Evolutionary conservation across 2,329 filamentous ascomycete genomes (phyloP).

Genomic region (Parasarocladium wereldwijsianum): DNA sequence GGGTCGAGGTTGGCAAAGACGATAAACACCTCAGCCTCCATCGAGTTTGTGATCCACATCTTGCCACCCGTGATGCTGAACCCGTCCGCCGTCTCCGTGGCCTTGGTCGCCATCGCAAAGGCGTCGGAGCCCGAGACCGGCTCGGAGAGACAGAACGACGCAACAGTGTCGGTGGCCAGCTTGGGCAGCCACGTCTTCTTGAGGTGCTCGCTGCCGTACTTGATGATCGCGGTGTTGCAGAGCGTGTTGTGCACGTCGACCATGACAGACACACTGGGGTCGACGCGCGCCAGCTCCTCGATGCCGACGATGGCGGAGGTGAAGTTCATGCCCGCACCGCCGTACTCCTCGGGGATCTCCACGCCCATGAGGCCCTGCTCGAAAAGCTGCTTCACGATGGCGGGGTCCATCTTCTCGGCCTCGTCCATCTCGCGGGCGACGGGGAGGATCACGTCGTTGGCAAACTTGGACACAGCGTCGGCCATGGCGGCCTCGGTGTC

Average conservation of each 20-base stretch:
- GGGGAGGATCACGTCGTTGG: slow-evolving; percentile 73
- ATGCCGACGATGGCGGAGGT: slow-evolving; percentile 91
- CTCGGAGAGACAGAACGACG: slow-evolving; percentile 86
- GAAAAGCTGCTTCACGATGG: slow-evolving; percentile 81
- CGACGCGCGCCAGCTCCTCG: slow-evolving; percentile 86
- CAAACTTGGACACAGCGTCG: slow-evolving; percentile 82
- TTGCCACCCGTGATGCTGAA: slow-evolving; percentile 85
- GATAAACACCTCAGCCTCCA: slow-evolving; percentile 90
- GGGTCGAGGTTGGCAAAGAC: slow-evolving; percentile 95
- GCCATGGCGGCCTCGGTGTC: slow-evolving; percentile 83
- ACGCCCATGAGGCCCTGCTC: slow-evolving; percentile 96
- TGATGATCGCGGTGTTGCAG: slow-evolving; percentile 84
- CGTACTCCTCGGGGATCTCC: slow-evolving; percentile 94
- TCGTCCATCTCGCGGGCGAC: slow-evolving; percentile 97
- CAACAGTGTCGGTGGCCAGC: slow-evolving; percentile 79
- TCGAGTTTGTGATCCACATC: slow-evolving; percentile 99
- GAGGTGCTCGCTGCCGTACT: slow-evolving; percentile 61
- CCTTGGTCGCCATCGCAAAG: slow-evolving; percentile 86
- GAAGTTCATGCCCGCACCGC: slow-evolving; percentile 97
- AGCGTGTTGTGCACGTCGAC: slow-evolving; percentile 97
- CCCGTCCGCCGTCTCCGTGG: slow-evolving; percentile 65
- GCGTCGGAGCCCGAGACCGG: slow-evolving; percentile 89
- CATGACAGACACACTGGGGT: slow-evolving; percentile 88
- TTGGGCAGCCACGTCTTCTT: slow-evolving; percentile 84
- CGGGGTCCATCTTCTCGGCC: slow-evolving; percentile 81